Base-by-base conservation (phyloP, 495 filamentous ascomycete genomes). In the Podospora bellae-mahoneyi region DNA sequence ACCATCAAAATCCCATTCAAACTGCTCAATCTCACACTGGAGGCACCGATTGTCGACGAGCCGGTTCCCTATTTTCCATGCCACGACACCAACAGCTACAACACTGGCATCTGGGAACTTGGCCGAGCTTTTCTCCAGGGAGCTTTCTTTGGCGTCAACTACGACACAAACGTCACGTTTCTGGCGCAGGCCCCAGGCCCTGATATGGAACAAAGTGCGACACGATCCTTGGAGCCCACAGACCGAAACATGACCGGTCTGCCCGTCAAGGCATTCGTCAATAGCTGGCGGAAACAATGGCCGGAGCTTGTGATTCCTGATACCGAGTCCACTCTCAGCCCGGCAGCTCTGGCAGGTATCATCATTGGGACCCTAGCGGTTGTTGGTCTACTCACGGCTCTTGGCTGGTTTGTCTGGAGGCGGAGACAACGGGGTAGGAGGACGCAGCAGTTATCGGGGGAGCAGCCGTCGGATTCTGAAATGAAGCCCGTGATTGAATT, bases 1-100 rank as follows among this genome's bases (percentile, higher is more conserved):
- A 82, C 76, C 10, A 82, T 86, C 68, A 84, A 85, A 32, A 79
- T 85, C 7, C 82, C 83, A 7, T 80, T 85, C 68, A 57, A 55
- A 6, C 76, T 85, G 4, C 76, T 86, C n/a, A 82, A 82, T 64
- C 77, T 86, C 2, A 84, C 80, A 0, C 77, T 85, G 0, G 65
- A 70, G 4, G 16, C 66, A 18, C 71, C 71, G 26, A 7, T 62
- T n/a, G 27, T 34, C 4, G 6, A 18, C 6, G 39, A 16, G 6
- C 64, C 62, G 9, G 62, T 57, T 2, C 32, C 61, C 1, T 68
- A 69, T 44, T 72, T 72, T 30, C 71, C 67, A 7, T 72, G 71
- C 57, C 19, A 65, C 16, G n/a, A 48, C n/a, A 18, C 28, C 23
- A 10, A 64, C 18, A 44, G 54, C 20, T 32, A 32, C 30, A 16